These are phyloP conservation scores for Prunella vulgaris DNA, from an alignment of 257 asterid genomes.

Conservation along the genomic window DNA sequence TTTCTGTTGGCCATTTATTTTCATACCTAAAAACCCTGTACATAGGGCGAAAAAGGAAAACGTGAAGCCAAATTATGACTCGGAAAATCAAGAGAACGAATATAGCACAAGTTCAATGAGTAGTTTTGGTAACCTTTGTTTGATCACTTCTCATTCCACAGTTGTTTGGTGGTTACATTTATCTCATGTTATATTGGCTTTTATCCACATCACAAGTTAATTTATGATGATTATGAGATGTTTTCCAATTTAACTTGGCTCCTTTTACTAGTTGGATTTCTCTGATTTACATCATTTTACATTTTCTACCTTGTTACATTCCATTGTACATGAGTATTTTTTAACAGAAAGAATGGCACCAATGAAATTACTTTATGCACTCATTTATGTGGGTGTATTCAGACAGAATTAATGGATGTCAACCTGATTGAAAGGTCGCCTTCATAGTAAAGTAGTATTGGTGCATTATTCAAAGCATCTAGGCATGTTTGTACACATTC, in stretches of 20 bases:
- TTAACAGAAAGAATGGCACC: too few relatives aligned
- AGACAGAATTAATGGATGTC: neutral
- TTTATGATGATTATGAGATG: too few relatives aligned
- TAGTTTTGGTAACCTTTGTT: neutral
- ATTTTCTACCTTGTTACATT: too few relatives aligned
- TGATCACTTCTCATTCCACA: neutral
- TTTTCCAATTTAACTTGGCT: too few relatives aligned
- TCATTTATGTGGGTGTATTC: too few relatives aligned
- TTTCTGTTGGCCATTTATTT: constrained; percentile 14
- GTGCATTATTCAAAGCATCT: constrained; percentile 51
- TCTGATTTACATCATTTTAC: too few relatives aligned
- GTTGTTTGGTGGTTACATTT: neutral
- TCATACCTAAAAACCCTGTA: constrained; percentile 18
- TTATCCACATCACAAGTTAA: neutral
- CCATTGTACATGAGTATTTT: too few relatives aligned
- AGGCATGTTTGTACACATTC: constrained; percentile 25
- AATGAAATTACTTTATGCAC: too few relatives aligned
- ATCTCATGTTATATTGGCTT: neutral
- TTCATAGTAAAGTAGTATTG: constrained; percentile 34
- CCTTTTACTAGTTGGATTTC: too few relatives aligned
- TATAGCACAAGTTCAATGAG: constrained; percentile 2
- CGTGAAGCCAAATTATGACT: neutral
- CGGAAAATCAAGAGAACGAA: neutral
- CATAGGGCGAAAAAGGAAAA: neutral
- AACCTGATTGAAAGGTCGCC: constrained; percentile 20